Percentiles rank a stretch among this genome's conserved stretches.
phyloP scores from a whole-genome alignment of 441 rosid species.

The Adansonia gregorii region DNA sequence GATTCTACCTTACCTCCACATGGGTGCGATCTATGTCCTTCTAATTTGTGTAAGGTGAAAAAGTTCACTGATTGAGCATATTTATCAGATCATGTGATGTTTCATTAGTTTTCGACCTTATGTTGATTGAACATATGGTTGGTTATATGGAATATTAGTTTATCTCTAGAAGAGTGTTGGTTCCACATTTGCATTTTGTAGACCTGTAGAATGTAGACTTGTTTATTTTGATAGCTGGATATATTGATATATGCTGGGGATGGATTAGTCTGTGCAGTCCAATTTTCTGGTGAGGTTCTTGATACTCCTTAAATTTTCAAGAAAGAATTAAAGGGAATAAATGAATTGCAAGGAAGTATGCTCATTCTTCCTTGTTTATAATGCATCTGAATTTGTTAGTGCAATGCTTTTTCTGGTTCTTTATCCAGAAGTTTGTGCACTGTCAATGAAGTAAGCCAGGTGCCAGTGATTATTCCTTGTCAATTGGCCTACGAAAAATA shows the following conservation, averaged over 20 bases:
- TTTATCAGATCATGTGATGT: background rate
- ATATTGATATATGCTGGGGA: background rate
- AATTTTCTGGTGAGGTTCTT: background rate
- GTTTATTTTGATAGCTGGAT: background rate
- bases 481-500: background rate
- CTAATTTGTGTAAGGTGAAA: slow-evolving; percentile 81
- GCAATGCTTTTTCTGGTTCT: background rate
- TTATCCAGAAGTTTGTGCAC: background rate
- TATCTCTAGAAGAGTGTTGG: background rate
- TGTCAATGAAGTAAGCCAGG: background rate
- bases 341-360: background rate
- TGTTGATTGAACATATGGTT: slow-evolving; percentile 5
- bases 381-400: background rate
- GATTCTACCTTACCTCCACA: slow-evolving; percentile 50
- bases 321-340: background rate
- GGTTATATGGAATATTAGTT: slow-evolving; percentile 1
- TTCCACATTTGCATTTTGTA: background rate
- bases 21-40: slow-evolving; percentile 65
- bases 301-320: background rate
- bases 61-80: background rate
- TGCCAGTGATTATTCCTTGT: background rate
- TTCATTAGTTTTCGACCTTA: background rate
- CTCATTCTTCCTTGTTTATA: slow-evolving; percentile 7
- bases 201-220: background rate
- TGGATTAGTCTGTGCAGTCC: background rate